Base-by-base conservation (phyloP, 2,329 filamentous ascomycete species). In the Pezicula rhizophila region DNA sequence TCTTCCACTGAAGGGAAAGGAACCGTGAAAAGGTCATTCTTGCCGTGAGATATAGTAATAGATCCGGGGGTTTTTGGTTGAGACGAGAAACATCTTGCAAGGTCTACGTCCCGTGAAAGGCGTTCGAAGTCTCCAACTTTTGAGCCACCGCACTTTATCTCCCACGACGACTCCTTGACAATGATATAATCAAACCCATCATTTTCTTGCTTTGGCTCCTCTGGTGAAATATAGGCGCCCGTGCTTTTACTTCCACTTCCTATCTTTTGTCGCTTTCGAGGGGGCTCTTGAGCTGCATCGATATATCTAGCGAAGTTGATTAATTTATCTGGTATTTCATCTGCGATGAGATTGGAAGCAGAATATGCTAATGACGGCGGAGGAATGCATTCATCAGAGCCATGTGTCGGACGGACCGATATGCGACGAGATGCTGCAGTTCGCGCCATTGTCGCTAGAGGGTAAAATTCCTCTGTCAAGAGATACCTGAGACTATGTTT, bases 121-220 rank as follows among this genome's bases (percentile, higher is more conserved):
- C 10, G 42, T 44, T n/a, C 45, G 37, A n/a, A 48, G 28, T 18
- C 42, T 49, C n/a, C 51, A 8, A 58, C 34, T 41, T 53, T 58
- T 20, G 50, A 57, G 15, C 44, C 42, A 11, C 17, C 37, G 47
- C 47, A 64, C 42, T 51, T 43, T 14, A 63, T 51, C 12, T 59
- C 55, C 55, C 56, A 58, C 7, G 35, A 42, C 34, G 49, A 54
- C 42, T 56, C 47, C 8, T 59, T 58, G 7, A 64, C 61, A 35
- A 58, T 33, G 17, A 65, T 56, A 38, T 58, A 51, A 14, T 61
- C 54, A 11, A 31, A 31, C 28, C 11, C 28, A 10, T 31, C 11
- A 12, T 31, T 57, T 25, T 18, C 50, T 44, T 23, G 42, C 50
- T 48, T 33, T 44, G 17, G n/a, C 11, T 17, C 8, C 20, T 18